Conservation (phyloP, 2,329 filamentous ascomycete species). For the Daldinia sp. region DNA sequence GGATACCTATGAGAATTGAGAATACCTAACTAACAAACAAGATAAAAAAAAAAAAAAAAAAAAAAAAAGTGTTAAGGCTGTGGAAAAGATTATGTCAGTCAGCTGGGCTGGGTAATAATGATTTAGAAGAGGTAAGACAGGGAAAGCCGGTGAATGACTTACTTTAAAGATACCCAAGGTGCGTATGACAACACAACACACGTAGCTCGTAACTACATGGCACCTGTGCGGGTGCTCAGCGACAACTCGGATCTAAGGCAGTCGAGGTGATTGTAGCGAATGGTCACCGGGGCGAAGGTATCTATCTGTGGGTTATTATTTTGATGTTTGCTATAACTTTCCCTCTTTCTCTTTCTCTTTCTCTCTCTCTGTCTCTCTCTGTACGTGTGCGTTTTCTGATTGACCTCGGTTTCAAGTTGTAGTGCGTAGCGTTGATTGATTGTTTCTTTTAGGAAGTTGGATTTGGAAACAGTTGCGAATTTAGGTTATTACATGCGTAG, state of each 20-base stretch:
- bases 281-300: constrained; percentile 21
- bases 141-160: neutral
- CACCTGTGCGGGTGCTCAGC: constrained; percentile 7
- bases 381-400: too few species aligned
- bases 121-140: constrained; percentile 1
- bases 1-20: neutral
- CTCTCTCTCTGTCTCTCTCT: too few species aligned
- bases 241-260: too few species aligned
- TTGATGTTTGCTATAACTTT: neutral
- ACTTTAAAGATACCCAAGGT: neutral
- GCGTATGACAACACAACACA: constrained; percentile 6
- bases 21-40: too few species aligned
- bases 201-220: constrained; percentile 19
- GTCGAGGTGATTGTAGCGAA: neutral
- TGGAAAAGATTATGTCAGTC: constrained; percentile 16
- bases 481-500: constrained; percentile 8
- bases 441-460: too few species aligned
- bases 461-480: neutral
- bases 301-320: neutral
- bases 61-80: neutral
- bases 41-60: neutral
- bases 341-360: too few species aligned
- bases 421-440: neutral
- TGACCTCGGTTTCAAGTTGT: neutral
- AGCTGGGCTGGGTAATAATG: constrained; percentile 8